These are phyloP conservation scores for Coemansia sp. DNA, from an alignment of 192 early-diverging fungal genomes.

Conservation along the genomic window DNA sequence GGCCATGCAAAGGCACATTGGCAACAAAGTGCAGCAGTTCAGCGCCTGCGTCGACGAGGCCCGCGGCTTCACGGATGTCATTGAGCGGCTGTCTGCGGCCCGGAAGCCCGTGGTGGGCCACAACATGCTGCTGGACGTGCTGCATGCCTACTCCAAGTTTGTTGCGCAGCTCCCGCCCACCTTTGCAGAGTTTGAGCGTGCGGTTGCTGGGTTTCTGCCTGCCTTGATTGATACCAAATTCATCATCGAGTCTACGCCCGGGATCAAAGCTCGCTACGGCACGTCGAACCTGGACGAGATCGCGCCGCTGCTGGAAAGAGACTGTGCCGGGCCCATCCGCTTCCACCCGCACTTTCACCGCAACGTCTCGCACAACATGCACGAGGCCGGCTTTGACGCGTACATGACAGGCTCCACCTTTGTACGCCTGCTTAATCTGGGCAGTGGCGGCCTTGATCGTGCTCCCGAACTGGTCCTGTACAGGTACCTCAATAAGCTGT, in stretches of 20 bases:
- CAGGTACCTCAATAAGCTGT: slow-evolving; percentile 43
- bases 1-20: slow-evolving; percentile 20
- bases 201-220: slow-evolving; percentile 56
- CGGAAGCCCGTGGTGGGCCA: slow-evolving; percentile 84
- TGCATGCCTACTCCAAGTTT: slow-evolving; percentile 77
- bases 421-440: slow-evolving; percentile 60
- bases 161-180: slow-evolving; percentile 63
- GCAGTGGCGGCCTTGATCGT: slow-evolving; percentile 17
- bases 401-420: slow-evolving; percentile 84
- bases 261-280: slow-evolving; percentile 26
- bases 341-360: slow-evolving; percentile 55
- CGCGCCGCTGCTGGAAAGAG: slow-evolving; percentile 27
- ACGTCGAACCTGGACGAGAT: slow-evolving; percentile 47
- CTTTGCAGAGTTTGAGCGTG: slow-evolving; percentile 67
- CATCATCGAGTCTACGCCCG: slow-evolving; percentile 49
- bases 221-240: slow-evolving; percentile 50
- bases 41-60: slow-evolving; percentile 54
- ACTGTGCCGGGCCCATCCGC: slow-evolving; percentile 20
- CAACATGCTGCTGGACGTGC: slow-evolving; percentile 86
- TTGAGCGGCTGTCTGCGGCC: slow-evolving; percentile 70
- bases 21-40: slow-evolving; percentile 22
- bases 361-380: slow-evolving; percentile 56
- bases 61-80: slow-evolving; percentile 70
- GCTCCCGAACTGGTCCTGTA: slow-evolving; percentile 34
- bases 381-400: slow-evolving; percentile 94